Conservation (phyloP, 495 filamentous ascomycete genomes). For the Xylona heveae region DNA sequence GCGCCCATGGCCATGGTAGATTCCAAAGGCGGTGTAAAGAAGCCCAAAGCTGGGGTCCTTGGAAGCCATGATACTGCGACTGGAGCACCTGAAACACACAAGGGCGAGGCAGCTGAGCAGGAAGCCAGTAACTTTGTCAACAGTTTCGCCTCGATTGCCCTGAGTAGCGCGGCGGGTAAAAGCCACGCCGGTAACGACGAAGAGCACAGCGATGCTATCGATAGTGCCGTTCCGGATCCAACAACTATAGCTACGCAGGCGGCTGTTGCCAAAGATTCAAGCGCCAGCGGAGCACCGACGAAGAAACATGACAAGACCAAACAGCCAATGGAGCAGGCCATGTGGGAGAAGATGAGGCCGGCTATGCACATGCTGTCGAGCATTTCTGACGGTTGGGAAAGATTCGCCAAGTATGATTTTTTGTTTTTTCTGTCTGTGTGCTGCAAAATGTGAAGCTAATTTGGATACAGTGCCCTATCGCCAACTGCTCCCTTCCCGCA, state of each 20-base stretch:
- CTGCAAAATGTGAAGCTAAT: not conserved
- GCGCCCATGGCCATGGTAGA: constrained; percentile 45
- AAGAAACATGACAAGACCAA: constrained; percentile 60
- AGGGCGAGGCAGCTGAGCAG: constrained; percentile 71
- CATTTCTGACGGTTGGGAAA: constrained; percentile 58
- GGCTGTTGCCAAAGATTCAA: constrained; percentile 35
- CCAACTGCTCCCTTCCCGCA: constrained; percentile 59
- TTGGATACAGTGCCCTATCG: constrained; percentile 36
- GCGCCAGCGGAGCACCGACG: constrained; percentile 20
- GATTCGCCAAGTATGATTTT: constrained; percentile 46
- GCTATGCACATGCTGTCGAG: constrained; percentile 58
- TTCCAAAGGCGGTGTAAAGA: constrained; percentile 40
- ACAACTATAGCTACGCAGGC: constrained; percentile 29
- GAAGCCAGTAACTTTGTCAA: constrained; percentile 70
- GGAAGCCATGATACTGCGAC: constrained; percentile 63
- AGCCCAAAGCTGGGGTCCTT: constrained; percentile 44
- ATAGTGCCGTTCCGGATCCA: constrained; percentile 34
- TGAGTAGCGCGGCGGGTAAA: constrained; percentile 58
- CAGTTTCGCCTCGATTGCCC: constrained; percentile 48
- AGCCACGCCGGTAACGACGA: constrained; percentile 30
- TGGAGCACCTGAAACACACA: constrained; percentile 63
- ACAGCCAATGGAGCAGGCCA: constrained; percentile 56
- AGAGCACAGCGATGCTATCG: constrained; percentile 16
- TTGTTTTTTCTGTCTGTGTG: not conserved
- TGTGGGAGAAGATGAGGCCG: constrained; percentile 54